These are phyloP conservation scores for Penicillium digitatum DNA, from an alignment of 2,329 filamentous ascomycete genomes.

Conservation along the genomic window DNA sequence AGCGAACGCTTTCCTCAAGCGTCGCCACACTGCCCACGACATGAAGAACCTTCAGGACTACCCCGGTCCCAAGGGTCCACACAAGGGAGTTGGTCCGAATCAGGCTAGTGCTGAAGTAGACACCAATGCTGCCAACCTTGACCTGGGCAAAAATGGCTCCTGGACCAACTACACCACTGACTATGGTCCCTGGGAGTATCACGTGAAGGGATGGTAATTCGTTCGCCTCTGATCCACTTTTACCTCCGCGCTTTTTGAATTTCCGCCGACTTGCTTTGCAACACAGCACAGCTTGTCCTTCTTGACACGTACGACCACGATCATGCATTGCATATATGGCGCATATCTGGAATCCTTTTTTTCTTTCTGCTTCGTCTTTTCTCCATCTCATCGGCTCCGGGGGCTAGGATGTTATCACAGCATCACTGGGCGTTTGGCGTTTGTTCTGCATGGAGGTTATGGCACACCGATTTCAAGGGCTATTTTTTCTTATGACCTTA, in stretches of 20 bases:
- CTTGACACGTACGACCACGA: constrained; percentile 37
- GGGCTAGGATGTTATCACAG: constrained; percentile 17
- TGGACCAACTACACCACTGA: constrained; percentile 79
- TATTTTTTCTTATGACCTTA: constrained; percentile 23
- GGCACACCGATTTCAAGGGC: constrained; percentile 15
- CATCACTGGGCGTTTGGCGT: constrained; percentile 35
- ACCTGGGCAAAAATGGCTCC: constrained; percentile 64
- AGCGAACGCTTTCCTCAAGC: constrained; percentile 81
- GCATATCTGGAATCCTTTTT: constrained; percentile 30
- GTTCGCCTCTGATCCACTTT: not conserved
- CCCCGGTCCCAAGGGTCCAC: constrained; percentile 60
- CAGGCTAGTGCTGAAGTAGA: constrained; percentile 23
- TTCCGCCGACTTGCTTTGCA: constrained; percentile 9
- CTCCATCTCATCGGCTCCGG: constrained; percentile 15
- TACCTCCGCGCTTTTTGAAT: not conserved
- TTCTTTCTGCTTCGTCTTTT: constrained; percentile 13
- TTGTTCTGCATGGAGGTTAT: constrained; percentile 25
- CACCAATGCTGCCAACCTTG: constrained; percentile 27
- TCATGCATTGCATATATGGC: constrained; percentile 40
- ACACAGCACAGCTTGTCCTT: constrained; percentile 13
- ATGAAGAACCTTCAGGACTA: constrained; percentile 83
- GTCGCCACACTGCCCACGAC: constrained; percentile 85
- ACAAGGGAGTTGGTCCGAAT: constrained; percentile 30
- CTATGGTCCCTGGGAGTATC: constrained; percentile 77
- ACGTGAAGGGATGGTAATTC: constrained; percentile 75